Evolutionary conservation across 2,329 filamentous ascomycete genomes (phyloP).

Genomic region (Penicillium sp.): DNA sequence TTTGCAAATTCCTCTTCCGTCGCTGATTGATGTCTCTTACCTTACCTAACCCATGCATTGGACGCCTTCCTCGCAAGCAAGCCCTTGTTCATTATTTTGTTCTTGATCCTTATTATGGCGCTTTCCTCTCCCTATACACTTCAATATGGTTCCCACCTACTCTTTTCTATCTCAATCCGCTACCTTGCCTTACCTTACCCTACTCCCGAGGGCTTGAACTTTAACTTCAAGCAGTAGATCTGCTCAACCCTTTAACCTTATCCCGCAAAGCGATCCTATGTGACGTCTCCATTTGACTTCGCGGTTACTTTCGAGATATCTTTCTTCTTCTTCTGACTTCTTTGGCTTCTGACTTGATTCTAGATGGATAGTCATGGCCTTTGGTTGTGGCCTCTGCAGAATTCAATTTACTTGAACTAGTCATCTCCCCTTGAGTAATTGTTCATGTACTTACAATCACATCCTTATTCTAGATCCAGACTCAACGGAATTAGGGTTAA

Average conservation of each 20-base stretch:
- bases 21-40: conserved; percentile 13
- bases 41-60: conserved; percentile 21
- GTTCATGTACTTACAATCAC: no score
- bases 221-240: conserved; percentile 1
- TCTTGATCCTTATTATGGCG: conserved; percentile 13
- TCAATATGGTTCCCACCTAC: conserved; percentile 12
- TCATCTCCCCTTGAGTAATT: no score
- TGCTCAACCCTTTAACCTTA: neutral
- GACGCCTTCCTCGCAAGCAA: conserved; percentile 22
- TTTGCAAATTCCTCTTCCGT: conserved; percentile 7
- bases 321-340: neutral
- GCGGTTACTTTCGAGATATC: neutral
- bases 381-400: neutral
- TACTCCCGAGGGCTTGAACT: neutral
- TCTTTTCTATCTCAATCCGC: conserved; percentile 3
- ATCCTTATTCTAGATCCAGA: no score
- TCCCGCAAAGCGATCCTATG: neutral
- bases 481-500: no score
- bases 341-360: neutral
- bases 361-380: neutral
- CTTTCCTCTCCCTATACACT: conserved; percentile 20
- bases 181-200: neutral
- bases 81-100: conserved; percentile 11
- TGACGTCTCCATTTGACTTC: neutral
- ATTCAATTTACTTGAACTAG: neutral